Evolutionary conservation across 768 basidiomycete genomes (phyloP).

Genomic region (Termitomyces sp.): DNA sequence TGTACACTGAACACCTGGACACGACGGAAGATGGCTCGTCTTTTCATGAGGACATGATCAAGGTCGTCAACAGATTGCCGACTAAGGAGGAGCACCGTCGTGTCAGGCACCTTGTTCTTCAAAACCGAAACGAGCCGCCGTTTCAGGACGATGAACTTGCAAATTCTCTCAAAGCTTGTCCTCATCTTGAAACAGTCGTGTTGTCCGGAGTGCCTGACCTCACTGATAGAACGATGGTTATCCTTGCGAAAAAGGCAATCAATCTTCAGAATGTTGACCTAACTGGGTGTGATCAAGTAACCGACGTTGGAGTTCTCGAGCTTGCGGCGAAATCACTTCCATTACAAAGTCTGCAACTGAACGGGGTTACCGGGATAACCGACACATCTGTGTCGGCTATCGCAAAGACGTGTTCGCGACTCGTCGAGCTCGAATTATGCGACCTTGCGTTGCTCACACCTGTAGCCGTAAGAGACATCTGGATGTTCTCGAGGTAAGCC

Average conservation of each 20-base stretch:
- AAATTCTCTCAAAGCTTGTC: conserved; percentile 49
- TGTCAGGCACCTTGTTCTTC: conserved; percentile 56
- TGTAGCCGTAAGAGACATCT: conserved; percentile 71
- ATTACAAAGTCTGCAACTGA: conserved; percentile 72
- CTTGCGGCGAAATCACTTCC: conserved; percentile 63
- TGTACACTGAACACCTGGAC: conserved; percentile 21
- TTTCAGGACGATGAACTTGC: conserved; percentile 61
- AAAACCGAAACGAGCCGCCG: conserved; percentile 28
- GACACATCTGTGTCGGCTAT: conserved; percentile 61
- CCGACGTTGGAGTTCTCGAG: conserved; percentile 73
- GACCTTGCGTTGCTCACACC: conserved; percentile 66
- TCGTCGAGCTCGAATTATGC: conserved; percentile 78
- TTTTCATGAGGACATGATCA: conserved; percentile 56
- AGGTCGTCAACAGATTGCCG: conserved; percentile 55
- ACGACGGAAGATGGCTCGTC: conserved; percentile 25
- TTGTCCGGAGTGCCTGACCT: conserved; percentile 65
- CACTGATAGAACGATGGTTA: conserved; percentile 63
- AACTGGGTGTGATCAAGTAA: conserved; percentile 67
- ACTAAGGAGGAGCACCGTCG: conserved; percentile 52
- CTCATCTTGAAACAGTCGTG: conserved; percentile 61
- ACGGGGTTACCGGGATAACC: conserved; percentile 59
- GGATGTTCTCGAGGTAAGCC: conserved; percentile 63
- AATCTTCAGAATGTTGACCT: conserved; percentile 75
- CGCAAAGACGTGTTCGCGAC: conserved; percentile 66
- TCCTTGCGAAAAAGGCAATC: conserved; percentile 56